Percentiles rank a stretch among this genome's conserved stretches.
Conservation (phyloP, 1,284 basidiomycete species). For the Crucibulum parvulum region DNA sequence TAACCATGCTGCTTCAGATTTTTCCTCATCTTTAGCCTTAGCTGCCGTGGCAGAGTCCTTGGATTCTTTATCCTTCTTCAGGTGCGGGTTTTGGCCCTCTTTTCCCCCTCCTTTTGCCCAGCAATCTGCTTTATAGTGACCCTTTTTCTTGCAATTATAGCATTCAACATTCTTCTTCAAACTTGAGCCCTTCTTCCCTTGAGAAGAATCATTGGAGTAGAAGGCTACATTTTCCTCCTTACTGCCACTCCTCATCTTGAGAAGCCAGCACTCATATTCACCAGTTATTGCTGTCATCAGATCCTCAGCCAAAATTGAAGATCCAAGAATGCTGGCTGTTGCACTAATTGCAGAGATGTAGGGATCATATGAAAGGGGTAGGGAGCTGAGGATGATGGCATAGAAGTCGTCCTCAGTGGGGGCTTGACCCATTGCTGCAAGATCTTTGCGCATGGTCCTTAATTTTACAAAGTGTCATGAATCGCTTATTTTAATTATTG, state of each 20-base stretch:
- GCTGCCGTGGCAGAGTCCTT: constrained; percentile 7
- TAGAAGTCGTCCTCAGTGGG: constrained; percentile 27
- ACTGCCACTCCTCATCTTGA: constrained; percentile 15
- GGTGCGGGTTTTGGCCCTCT: constrained; percentile 24
- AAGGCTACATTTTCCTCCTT: constrained; percentile 25
- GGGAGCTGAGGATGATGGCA: constrained; percentile 27
- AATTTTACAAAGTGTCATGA: constrained; percentile 33
- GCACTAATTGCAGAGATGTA: constrained; percentile 27
- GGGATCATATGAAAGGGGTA: constrained; percentile 27
- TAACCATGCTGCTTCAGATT: constrained; percentile 14
- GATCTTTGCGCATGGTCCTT: constrained; percentile 26
- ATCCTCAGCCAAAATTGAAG: constrained; percentile 17
- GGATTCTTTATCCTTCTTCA: constrained; percentile 1
- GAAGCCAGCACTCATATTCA: constrained; percentile 18
- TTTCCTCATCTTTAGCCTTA: constrained; percentile 9
- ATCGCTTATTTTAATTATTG: too few relatives aligned
- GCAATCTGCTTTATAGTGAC: constrained; percentile 13
- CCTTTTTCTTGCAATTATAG: constrained; percentile 24
- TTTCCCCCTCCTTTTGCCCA: constrained; percentile 32
- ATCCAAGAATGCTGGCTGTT: constrained; percentile 21
- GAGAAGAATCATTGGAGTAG: constrained; percentile 11
- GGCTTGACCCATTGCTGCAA: constrained; percentile 24
- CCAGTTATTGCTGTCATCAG: constrained; percentile 23
- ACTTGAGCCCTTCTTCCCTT: constrained; percentile 11
- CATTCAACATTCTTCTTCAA: constrained; percentile 20